Percentiles rank a stretch among this genome's conserved stretches.
Conservation (phyloP, 2,329 filamentous ascomycete species). For the Curvularia lunata region DNA sequence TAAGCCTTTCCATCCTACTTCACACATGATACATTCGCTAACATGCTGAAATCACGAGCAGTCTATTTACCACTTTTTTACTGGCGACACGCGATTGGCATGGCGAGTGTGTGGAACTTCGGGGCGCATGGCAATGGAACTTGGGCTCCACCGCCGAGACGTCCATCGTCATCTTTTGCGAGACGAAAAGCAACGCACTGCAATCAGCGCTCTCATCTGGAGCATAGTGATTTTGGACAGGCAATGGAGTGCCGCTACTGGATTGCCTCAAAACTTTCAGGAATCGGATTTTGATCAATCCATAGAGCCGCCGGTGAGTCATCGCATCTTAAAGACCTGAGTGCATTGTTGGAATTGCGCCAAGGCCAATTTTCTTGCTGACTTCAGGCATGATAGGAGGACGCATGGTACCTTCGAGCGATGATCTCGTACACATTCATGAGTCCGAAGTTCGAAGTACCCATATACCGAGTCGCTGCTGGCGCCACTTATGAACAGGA, state of each 20-base stretch:
- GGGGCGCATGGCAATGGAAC: slow-evolving; percentile 3
- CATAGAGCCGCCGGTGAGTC: not conserved
- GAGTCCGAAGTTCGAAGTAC: slow-evolving; percentile 3
- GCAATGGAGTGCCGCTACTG: slow-evolving; percentile 1
- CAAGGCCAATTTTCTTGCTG: not conserved
- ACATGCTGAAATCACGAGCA: not conserved
- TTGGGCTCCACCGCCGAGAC: not conserved
- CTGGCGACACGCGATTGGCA: slow-evolving; percentile 1
- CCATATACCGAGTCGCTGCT: not conserved
- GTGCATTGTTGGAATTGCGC: not conserved
- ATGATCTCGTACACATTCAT: slow-evolving; percentile 2
- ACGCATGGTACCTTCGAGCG: slow-evolving; percentile 2
- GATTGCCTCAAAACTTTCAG: slow-evolving; percentile 1
- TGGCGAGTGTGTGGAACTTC: slow-evolving; percentile 1
- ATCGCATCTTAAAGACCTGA: not conserved
- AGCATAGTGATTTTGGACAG: not conserved
- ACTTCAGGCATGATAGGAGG: not conserved
- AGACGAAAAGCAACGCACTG: slow-evolving; percentile 1
- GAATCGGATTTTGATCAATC: slow-evolving; percentile 3
- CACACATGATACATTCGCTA: not conserved
- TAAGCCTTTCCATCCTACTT: not conserved
- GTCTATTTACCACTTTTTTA: slow-evolving; percentile 1
- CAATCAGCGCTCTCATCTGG: not conserved
- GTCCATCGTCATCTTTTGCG: slow-evolving; percentile 1
- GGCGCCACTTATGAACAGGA: slow-evolving; percentile 3